Evolutionary conservation across 768 basidiomycete genomes (phyloP).

Genomic region (Mycena polygramma): DNA sequence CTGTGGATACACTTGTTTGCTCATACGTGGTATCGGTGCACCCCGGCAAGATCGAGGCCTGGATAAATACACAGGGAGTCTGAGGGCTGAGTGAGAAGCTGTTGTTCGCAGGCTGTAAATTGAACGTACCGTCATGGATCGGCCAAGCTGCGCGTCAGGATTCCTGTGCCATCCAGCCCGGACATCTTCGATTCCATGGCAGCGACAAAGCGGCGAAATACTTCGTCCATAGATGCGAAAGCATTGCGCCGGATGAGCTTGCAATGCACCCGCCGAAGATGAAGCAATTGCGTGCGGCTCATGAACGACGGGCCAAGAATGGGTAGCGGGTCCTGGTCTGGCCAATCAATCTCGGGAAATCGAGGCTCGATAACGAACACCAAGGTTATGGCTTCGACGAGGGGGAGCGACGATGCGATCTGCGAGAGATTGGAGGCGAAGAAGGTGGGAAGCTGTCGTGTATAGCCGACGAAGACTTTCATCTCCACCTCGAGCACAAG

Average conservation of each 20-base stretch:
- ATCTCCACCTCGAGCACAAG: conserved; percentile 4
- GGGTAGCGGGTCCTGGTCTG: conserved; percentile 8
- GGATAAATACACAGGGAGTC: too few relatives aligned
- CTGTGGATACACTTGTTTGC: too few relatives aligned
- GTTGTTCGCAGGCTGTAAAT: too few relatives aligned
- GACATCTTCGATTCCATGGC: conserved; percentile 21
- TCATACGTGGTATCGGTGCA: too few relatives aligned
- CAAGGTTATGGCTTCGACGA: conserved; percentile 15
- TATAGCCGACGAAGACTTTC: conserved; percentile 12
- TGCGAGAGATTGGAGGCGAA: conserved; percentile 6
- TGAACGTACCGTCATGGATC: neutral
- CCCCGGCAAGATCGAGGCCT: too few relatives aligned
- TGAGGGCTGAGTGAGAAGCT: too few relatives aligned
- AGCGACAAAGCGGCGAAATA: conserved; percentile 2
- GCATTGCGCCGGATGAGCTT: neutral
- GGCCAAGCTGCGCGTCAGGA: neutral
- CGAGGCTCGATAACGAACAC: conserved; percentile 4
- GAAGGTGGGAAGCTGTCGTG: neutral
- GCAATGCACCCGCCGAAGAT: conserved; percentile 15
- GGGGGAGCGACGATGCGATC: conserved; percentile 14
- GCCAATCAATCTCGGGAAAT: neutral
- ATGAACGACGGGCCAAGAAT: conserved; percentile 3
- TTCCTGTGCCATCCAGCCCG: conserved; percentile 13
- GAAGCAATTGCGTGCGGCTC: conserved; percentile 8
- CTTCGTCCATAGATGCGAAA: neutral